These are phyloP conservation scores for Oxyria digyna DNA, from an alignment of 148 eudicot genomes.

Conservation along the genomic window DNA sequence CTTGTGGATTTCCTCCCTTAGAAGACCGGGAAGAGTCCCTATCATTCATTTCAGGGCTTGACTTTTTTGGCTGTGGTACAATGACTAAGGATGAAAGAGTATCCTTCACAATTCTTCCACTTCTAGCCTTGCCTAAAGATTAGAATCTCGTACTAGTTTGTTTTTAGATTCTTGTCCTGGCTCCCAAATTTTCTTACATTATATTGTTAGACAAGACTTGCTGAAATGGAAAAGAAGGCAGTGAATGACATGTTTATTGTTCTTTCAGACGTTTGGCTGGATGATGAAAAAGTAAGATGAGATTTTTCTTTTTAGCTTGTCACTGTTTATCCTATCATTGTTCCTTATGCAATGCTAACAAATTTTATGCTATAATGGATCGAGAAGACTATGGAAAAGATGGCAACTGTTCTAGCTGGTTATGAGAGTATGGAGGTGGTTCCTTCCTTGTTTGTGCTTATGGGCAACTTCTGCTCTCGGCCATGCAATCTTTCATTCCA, in stretches of 20 bases:
- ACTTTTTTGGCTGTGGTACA: constrained; percentile 79
- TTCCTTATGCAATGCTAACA: constrained; percentile 12
- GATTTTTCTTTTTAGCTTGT: neutral
- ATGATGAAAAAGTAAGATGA: constrained; percentile 55
- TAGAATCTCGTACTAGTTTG: neutral
- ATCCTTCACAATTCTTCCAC: constrained; percentile 18
- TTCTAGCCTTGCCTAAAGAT: constrained; percentile 4
- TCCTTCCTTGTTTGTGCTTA: constrained; percentile 89
- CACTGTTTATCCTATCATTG: neutral
- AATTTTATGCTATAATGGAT: constrained; percentile 15
- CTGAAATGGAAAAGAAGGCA: constrained; percentile 62
- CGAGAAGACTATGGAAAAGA: constrained; percentile 79
- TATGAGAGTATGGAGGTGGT: constrained; percentile 81
- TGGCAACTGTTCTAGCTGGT: constrained; percentile 56
- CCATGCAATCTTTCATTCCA: constrained; percentile 78
- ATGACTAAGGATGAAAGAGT: constrained; percentile 72
- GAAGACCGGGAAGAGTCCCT: constrained; percentile 77
- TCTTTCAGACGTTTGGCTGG: constrained; percentile 83
- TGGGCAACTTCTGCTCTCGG: constrained; percentile 87
- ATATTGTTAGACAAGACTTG: constrained; percentile 49
- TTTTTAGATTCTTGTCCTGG: neutral
- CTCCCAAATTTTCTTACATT: constrained; percentile 16
- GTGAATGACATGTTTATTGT: constrained; percentile 91
- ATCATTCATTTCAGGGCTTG: constrained; percentile 55
- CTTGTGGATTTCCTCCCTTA: constrained; percentile 97